These are phyloP conservation scores for Verticillium nubilum DNA, from an alignment of 2,329 filamentous ascomycete genomes.

Conservation along the genomic window DNA sequence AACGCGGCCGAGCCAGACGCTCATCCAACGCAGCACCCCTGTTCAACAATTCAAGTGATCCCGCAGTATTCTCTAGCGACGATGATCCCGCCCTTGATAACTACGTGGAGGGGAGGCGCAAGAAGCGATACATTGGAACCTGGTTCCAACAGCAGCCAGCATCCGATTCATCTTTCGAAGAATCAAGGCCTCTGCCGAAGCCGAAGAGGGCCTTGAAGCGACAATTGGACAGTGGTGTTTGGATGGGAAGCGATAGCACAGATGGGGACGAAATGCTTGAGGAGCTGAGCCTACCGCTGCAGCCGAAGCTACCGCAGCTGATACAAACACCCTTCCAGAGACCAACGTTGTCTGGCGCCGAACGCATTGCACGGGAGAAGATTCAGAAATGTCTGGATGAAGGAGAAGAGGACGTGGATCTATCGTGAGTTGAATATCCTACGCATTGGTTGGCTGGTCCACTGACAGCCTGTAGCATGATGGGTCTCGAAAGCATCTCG, in stretches of 20 bases:
- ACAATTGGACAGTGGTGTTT: constrained; percentile 65
- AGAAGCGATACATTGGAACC: constrained; percentile 60
- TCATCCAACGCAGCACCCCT: constrained; percentile 22
- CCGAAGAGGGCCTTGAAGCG: constrained; percentile 49
- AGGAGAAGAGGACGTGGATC: constrained; percentile 54
- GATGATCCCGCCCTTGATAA: constrained; percentile 64
- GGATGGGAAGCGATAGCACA: constrained; percentile 55
- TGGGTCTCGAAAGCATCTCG: constrained; percentile 47
- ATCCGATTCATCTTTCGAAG: constrained; percentile 42
- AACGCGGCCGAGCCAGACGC: constrained; percentile 27
- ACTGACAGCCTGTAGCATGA: constrained; percentile 21
- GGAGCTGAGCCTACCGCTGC: constrained; percentile 21
- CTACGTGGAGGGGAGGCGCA: constrained; percentile 49
- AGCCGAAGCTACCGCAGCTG: constrained; percentile 32
- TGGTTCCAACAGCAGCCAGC: constrained; percentile 53
- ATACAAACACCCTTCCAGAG: constrained; percentile 19
- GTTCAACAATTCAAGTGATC: constrained; percentile 62
- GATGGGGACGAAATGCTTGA: constrained; percentile 37
- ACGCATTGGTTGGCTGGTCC: background rate
- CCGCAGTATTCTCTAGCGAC: constrained; percentile 66
- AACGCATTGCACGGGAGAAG: constrained; percentile 37
- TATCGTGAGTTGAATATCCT: constrained; percentile 45
- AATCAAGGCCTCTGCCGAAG: constrained; percentile 26
- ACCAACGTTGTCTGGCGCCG: constrained; percentile 28
- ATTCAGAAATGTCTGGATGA: constrained; percentile 51